Evolutionary conservation across 768 basidiomycete species (phyloP).

Genomic region (Tricholoma furcatifolium): DNA sequence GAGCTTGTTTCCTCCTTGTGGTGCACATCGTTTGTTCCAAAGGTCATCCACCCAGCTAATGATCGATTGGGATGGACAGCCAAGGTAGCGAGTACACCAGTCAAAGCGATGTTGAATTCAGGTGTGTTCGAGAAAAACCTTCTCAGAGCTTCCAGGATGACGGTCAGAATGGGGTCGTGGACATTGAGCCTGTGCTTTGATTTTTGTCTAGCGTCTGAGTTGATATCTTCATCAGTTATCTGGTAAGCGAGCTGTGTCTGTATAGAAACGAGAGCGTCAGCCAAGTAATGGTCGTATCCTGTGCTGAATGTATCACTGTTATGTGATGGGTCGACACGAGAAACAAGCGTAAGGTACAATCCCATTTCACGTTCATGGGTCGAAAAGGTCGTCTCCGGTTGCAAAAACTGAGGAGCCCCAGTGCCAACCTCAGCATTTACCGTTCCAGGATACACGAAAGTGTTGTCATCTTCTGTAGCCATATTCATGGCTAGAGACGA

Average conservation of each 20-base stretch:
- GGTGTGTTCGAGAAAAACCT: conserved; percentile 85
- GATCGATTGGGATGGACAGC: conserved; percentile 86
- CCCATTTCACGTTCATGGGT: conserved; percentile 85
- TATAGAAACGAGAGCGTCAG: conserved; percentile 69
- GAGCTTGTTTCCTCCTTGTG: conserved; percentile 16
- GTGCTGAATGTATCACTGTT: conserved; percentile 76
- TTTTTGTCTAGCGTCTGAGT: conserved; percentile 37
- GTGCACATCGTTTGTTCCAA: conserved; percentile 44
- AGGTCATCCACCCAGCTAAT: conserved; percentile 86
- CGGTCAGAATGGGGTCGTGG: conserved; percentile 71
- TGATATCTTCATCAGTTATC: conserved; percentile 37
- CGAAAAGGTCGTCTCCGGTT: conserved; percentile 73
- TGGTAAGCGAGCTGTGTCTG: conserved; percentile 63
- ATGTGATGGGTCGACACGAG: conserved; percentile 72
- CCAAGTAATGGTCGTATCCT: conserved; percentile 80
- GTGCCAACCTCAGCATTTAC: conserved; percentile 25
- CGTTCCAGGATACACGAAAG: conserved; percentile 40
- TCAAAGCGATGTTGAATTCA: conserved; percentile 86
- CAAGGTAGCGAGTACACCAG: conserved; percentile 75
- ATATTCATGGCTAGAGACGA: conserved; percentile 15
- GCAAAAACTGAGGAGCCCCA: conserved; percentile 41
- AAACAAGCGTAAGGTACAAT: conserved; percentile 75
- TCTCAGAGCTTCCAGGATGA: conserved; percentile 67
- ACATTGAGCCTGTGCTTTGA: conserved; percentile 76
- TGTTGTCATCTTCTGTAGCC: conserved; percentile 52